These are phyloP conservation scores for Batkoa obscura DNA, from an alignment of 371 early-diverging fungal genomes.

Conservation along the genomic window DNA sequence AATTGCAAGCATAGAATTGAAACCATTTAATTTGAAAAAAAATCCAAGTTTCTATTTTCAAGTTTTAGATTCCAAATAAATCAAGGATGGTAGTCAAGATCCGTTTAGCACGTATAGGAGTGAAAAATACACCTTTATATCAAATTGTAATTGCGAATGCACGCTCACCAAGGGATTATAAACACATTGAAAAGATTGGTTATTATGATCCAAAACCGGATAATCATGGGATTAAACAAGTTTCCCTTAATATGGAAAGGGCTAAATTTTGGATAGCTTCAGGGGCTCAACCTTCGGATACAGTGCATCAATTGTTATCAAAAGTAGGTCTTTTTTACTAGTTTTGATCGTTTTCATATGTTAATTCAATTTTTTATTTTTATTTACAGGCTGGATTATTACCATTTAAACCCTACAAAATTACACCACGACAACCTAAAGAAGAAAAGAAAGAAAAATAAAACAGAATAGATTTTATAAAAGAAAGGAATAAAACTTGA, in stretches of 20 bases:
- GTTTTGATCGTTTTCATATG: neutral
- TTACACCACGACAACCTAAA: too few relatives aligned
- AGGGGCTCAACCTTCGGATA: slow-evolving; percentile 82
- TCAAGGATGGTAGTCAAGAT: too few relatives aligned
- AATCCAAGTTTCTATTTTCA: too few relatives aligned
- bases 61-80: too few relatives aligned
- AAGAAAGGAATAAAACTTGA: too few relatives aligned
- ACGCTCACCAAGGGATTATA: slow-evolving; percentile 61
- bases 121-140: slow-evolving; percentile 74
- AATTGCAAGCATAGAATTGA: too few relatives aligned
- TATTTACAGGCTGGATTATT: neutral
- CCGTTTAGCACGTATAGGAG: slow-evolving; percentile 77
- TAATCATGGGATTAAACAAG: slow-evolving; percentile 48
- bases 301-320: slow-evolving; percentile 69
- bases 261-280: slow-evolving; percentile 91
- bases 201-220: slow-evolving; percentile 78
- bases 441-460: too few relatives aligned
- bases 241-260: slow-evolving; percentile 70
- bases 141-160: slow-evolving; percentile 86
- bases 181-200: slow-evolving; percentile 81
- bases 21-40: too few relatives aligned
- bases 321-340: slow-evolving; percentile 33
- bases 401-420: too few relatives aligned
- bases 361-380: neutral
- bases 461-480: too few relatives aligned